A percentile compares a stretch with the other conserved stretches of the same genome.
These are phyloP conservation scores for Spergularia azorica DNA, from an alignment of 179 eudicot genomes.

Conservation along the genomic window DNA sequence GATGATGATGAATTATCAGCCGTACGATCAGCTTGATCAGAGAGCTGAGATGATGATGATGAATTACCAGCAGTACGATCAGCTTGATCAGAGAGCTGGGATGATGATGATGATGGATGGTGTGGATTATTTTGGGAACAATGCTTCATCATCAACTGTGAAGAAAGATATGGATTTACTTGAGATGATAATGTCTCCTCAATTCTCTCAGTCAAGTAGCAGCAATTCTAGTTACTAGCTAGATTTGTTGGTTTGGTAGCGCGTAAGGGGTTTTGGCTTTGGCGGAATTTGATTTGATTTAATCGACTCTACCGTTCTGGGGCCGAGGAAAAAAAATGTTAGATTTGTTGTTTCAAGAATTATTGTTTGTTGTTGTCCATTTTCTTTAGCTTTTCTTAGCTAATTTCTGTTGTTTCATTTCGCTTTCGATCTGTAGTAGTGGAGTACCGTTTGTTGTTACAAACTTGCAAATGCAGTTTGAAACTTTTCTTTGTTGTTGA, in stretches of 20 bases:
- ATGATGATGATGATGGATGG: neutral
- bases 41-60: neutral
- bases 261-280: too few relatives aligned
- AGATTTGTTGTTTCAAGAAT: too few relatives aligned
- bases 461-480: too few relatives aligned
- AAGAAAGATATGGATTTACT: conserved; percentile 58
- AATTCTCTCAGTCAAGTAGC: conserved; percentile 21
- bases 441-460: too few relatives aligned
- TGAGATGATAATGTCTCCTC: conserved; percentile 50
- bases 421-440: too few relatives aligned
- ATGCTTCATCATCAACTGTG: neutral
- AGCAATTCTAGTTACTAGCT: conserved; percentile 5
- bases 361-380: too few relatives aligned
- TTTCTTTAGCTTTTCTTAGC: too few relatives aligned
- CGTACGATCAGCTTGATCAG: neutral
- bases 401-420: too few relatives aligned
- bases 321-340: too few relatives aligned
- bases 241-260: neutral
- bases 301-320: too few relatives aligned
- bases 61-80: neutral
- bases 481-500: too few relatives aligned
- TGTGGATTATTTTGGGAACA: neutral
- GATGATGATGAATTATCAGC: neutral
- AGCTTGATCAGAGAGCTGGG: conserved; percentile 2
- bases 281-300: too few relatives aligned